Evolutionary conservation across 768 basidiomycete genomes (phyloP).

Genomic region (Rhizopogon vinicolor): DNA sequence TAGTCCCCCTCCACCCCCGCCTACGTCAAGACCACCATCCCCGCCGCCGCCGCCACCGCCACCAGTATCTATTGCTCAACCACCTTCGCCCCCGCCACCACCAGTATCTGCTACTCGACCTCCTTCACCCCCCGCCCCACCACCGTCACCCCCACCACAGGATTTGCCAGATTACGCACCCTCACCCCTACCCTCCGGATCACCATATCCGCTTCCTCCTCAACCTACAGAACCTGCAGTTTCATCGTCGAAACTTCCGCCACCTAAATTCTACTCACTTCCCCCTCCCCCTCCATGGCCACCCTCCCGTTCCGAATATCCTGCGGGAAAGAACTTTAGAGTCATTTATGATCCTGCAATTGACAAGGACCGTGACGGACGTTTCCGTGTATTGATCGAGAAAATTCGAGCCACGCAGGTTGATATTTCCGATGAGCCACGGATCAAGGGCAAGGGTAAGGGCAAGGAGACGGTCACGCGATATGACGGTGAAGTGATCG

Average conservation of each 20-base stretch:
- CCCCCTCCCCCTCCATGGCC: slow-evolving; percentile 50
- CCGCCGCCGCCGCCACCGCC: slow-evolving; percentile 21
- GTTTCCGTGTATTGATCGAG: slow-evolving; percentile 36
- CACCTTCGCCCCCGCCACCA: slow-evolving; percentile 18
- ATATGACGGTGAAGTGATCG: slow-evolving; percentile 51
- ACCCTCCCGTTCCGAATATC: slow-evolving; percentile 46
- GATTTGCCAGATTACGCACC: slow-evolving; percentile 18
- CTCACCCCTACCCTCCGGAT: slow-evolving; percentile 8
- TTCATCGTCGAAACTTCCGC: slow-evolving; percentile 20
- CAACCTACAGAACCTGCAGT: slow-evolving; percentile 27
- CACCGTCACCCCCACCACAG: slow-evolving; percentile 19
- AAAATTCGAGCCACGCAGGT: slow-evolving; percentile 32
- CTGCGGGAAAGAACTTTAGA: slow-evolving; percentile 48
- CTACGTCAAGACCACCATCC: slow-evolving; percentile 18
- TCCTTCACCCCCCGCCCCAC: slow-evolving; percentile 15
- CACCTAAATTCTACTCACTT: slow-evolving; percentile 34
- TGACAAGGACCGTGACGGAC: slow-evolving; percentile 41
- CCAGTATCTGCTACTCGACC: slow-evolving; percentile 16
- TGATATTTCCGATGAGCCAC: slow-evolving; percentile 27
- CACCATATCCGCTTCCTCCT: slow-evolving; percentile 13
- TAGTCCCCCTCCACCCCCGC: slow-evolving; percentile 24
- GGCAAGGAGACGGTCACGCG: slow-evolving; percentile 54
- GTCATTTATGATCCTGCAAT: slow-evolving; percentile 58
- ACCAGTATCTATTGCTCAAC: slow-evolving; percentile 18
- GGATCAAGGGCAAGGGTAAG: slow-evolving; percentile 60